Evolutionary conservation across 768 basidiomycete species (phyloP).

Genomic region (Phlegmacium glaucopus): DNA sequence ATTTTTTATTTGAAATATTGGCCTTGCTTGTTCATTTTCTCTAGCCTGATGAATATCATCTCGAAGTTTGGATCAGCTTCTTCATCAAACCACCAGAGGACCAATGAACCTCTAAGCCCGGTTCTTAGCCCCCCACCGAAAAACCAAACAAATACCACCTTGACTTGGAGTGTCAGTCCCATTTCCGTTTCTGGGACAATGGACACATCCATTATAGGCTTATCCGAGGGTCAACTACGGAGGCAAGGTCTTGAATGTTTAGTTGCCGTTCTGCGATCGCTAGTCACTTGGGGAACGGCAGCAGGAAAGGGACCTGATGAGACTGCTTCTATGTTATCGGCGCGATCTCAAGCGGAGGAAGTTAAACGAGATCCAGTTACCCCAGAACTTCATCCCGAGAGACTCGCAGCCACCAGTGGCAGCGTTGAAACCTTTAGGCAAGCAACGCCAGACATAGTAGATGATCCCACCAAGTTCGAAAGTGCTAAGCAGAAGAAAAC

Average conservation of each 20-base stretch:
- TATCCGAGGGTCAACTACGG: conserved; percentile 81
- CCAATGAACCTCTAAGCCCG: conserved; percentile 58
- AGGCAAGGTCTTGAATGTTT: conserved; percentile 95
- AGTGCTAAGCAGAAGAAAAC: conserved; percentile 97
- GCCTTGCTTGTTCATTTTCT: conserved; percentile 6
- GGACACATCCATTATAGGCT: conserved; percentile 63
- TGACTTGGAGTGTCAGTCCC: conserved; percentile 64
- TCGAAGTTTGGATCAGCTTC: conserved; percentile 81
- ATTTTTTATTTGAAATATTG: not conserved
- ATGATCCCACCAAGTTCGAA: conserved; percentile 92
- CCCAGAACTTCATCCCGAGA: conserved; percentile 56
- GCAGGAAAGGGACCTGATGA: conserved; percentile 44
- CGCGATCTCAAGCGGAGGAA: conserved; percentile 55
- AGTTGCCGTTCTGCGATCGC: conserved; percentile 80
- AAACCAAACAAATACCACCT: conserved; percentile 35
- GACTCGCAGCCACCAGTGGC: conserved; percentile 40
- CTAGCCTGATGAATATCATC: conserved; percentile 89
- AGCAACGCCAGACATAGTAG: conserved; percentile 74
- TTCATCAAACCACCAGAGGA: conserved; percentile 41
- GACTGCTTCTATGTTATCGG: conserved; percentile 30
- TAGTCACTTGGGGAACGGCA: conserved; percentile 86
- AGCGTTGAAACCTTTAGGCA: conserved; percentile 60
- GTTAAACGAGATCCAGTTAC: conserved; percentile 44
- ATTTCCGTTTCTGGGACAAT: conserved; percentile 63
- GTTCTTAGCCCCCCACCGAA: conserved; percentile 51